Evolutionary conservation across 345 rosid species (phyloP), one percentile per base, ranked within the genome.

Genomic region (Salix dunnii): DNA sequence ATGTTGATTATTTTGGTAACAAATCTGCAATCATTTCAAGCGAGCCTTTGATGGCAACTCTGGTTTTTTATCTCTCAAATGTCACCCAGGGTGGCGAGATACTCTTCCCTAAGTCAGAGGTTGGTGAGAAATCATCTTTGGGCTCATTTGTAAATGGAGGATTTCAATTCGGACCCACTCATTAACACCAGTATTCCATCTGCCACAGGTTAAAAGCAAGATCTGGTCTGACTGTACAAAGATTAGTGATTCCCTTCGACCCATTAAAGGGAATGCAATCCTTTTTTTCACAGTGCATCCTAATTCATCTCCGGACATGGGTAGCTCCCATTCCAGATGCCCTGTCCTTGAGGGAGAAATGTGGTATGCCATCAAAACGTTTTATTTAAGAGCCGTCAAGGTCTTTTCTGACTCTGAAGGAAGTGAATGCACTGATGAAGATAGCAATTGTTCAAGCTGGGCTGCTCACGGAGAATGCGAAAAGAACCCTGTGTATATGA

Each of bases 401-500:
- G 7, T 23, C 51, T 49, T 74, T 4, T 18, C 74, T 6, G 82
- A 64, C 10, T 80, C 82, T 1, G 87, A 78, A 67, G 77, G 74
- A 61, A 72, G 33, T 10, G 92, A 86, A 33, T 96, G 99, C 83
- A 80, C 79, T 5, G 96, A 93, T 49, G 96, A 96, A 88, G 97
- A 96, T 61, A 88, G 86, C 5, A 86, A 68, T 74, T 96, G 98
- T 76, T 76, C 83, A 8, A 33, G 72, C 43, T 96, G 99, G 97
- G 99, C 98, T 68, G 88, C 90, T 46, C 68, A 63, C 3, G 98
- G 98, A 0, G 98, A 96, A 77, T 93, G 98, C 82, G 84, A 86
- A 80, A 93, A 80, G 79, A 96, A 96, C 77, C 94, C 97, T 13
- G 86, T 96, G 25, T 96, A 81, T 85, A 93, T 96, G 99, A 74